A percentile compares a stretch with the other conserved stretches of the same genome.
Conservation (phyloP, 176 grass and related monocot species). For the Triticum monococcum region DNA sequence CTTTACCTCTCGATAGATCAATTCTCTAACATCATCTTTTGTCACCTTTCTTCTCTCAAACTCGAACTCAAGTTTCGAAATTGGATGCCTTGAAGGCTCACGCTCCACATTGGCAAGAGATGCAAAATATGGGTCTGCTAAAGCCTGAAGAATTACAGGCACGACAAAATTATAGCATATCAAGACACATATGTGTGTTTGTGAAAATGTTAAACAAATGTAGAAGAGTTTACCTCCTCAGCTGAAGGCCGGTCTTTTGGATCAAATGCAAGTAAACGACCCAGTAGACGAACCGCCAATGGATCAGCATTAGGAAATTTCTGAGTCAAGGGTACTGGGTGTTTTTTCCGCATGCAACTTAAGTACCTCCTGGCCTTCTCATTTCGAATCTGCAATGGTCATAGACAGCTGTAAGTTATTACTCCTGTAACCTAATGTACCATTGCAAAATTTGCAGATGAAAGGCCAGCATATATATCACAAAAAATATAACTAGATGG, state of each 20-base stretch:
- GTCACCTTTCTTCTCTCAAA: constrained; percentile 90
- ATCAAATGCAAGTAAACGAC: constrained; percentile 91
- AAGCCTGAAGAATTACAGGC: constrained; percentile 52
- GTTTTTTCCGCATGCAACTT: constrained; percentile 79
- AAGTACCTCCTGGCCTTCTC: constrained; percentile 97
- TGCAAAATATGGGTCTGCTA: constrained; percentile 89
- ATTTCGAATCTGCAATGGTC: constrained; percentile 78
- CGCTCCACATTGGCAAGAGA: constrained; percentile 75
- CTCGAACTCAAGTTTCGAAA: constrained; percentile 97
- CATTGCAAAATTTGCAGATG: not conserved
- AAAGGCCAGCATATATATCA: not conserved
- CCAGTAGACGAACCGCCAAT: constrained; percentile 71
- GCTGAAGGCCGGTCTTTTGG: constrained; percentile 81
- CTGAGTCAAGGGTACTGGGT: constrained; percentile 62
- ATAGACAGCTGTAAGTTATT: not conserved
- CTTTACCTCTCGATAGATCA: constrained; percentile 92
- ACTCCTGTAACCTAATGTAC: not conserved
- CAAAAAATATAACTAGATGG: not conserved
- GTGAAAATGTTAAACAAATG: constrained; percentile 5
- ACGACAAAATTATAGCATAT: constrained; percentile 12
- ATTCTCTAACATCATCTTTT: constrained; percentile 97
- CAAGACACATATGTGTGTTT: not conserved
- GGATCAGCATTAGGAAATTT: constrained; percentile 81
- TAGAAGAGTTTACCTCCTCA: constrained; percentile 53
- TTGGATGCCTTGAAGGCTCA: constrained; percentile 79